A percentile compares a stretch with the other conserved stretches of the same genome.
These are phyloP conservation scores for Raphanus sativus DNA, from an alignment of 345 rosid species.

Conservation along the genomic window DNA sequence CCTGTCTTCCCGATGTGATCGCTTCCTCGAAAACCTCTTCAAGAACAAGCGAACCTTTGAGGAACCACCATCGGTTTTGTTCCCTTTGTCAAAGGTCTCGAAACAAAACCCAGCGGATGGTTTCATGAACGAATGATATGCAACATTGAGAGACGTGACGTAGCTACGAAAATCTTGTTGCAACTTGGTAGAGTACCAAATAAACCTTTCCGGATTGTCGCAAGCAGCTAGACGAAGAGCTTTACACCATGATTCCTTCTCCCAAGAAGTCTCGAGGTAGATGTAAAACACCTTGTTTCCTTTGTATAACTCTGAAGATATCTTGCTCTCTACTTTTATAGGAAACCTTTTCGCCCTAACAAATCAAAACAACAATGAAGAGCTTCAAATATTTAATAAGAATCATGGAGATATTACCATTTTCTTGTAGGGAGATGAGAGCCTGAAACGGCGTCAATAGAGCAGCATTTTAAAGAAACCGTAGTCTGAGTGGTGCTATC, in stretches of 20 bases:
- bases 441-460: conserved; percentile 83
- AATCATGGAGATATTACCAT: conserved; percentile 47
- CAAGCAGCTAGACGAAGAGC: conserved; percentile 88
- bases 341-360: conserved; percentile 92
- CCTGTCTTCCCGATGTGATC: conserved; percentile 57
- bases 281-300: conserved; percentile 64
- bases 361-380: background rate
- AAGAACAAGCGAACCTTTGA: conserved; percentile 72
- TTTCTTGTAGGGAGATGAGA: conserved; percentile 62
- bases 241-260: conserved; percentile 98
- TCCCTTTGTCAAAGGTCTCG: conserved; percentile 58
- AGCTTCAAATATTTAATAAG: background rate
- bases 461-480: conserved; percentile 59
- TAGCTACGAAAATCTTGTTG: conserved; percentile 61
- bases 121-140: conserved; percentile 75
- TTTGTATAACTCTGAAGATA: conserved; percentile 56
- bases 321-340: conserved; percentile 71
- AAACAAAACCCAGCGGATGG: conserved; percentile 47
- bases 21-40: conserved; percentile 55
- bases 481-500: conserved; percentile 46
- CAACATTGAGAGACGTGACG: conserved; percentile 56
- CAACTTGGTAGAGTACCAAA: conserved; percentile 59
- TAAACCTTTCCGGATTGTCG: conserved; percentile 53
- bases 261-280: conserved; percentile 94
- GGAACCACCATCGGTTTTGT: conserved; percentile 46